A percentile compares a stretch with the other conserved stretches of the same genome.
Conservation (phyloP, 202 grass and related monocot species). For the Brachypodium distachyon region DNA sequence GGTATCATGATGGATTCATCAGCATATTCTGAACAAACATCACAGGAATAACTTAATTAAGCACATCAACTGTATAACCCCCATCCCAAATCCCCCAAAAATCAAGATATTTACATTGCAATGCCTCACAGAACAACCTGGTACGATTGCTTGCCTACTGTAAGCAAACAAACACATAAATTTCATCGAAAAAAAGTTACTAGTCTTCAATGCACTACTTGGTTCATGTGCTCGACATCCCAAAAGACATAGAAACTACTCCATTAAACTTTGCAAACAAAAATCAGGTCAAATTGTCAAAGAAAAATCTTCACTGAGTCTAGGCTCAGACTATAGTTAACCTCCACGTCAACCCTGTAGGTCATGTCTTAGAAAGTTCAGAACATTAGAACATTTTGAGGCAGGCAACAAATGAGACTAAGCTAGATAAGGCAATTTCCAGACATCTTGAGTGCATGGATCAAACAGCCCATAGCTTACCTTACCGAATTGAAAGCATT, state of each 20-base stretch:
- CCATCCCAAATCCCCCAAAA: too few relatives aligned
- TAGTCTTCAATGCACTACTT: background rate
- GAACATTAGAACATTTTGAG: background rate
- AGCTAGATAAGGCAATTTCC: background rate
- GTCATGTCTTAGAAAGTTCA: background rate
- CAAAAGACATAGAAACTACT: background rate
- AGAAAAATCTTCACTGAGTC: too few relatives aligned
- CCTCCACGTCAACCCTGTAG: background rate
- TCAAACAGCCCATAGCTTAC: background rate
- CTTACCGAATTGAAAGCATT: background rate
- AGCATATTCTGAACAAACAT: constrained; percentile 89
- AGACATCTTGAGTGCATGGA: background rate
- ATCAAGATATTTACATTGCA: constrained; percentile 4
- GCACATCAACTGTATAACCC: background rate
- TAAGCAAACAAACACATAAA: constrained; percentile 2
- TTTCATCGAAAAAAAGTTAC: background rate
- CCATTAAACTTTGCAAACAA: background rate
- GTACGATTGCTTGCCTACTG: background rate
- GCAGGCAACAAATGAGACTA: background rate
- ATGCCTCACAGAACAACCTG: background rate
- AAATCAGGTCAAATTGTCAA: background rate
- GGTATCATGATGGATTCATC: constrained; percentile 92
- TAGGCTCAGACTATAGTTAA: background rate
- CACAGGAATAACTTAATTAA: constrained; percentile 29
- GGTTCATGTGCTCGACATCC: background rate